Evolutionary conservation across 2,329 filamentous ascomycete genomes (phyloP), one percentile per base, ranked within the genome.

Genomic region (Aspergillus ustus): DNA sequence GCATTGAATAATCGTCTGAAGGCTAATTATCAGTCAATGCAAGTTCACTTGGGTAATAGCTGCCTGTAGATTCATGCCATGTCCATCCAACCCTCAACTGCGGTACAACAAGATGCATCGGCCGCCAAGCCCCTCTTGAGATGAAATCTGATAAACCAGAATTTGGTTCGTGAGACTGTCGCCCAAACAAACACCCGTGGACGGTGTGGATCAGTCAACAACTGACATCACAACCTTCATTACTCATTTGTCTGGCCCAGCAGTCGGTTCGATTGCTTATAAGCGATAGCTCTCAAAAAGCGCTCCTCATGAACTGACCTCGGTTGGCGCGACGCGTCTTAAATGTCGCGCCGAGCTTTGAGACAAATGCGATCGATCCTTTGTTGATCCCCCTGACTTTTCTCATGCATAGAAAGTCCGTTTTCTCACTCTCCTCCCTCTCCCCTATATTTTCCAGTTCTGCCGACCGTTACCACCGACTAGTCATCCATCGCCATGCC

Each of bases 1-100:
- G 61, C 37, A 43, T 63, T 15, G 61, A 65, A 52, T 61, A n/a
- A 52, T 11, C 9, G 25, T 50, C 46, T 34, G 31, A 9, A 34
- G 31, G 8, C 13, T 40, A 15, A 40, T 13, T 15, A 40, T 40
- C 34, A 40, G 15, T 40, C 34, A 40, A 40, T 40, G 34, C 34
- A 40, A 17, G 34, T 15, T 40, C 34, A 40, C 34, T 13, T 37
- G 11, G 11, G 34, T 37, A 15, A 37, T 13, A 13, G 4, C 8
- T 37, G 8, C 34, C 34, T 5, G 34, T 37, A 37, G 4, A 37
- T 2, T 40, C 4, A 25, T 3, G 3, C 25, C 25, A 25, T 25
- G 25, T 25, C 25, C 25, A 25, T 25, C 25, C 25, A 25, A 25
- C 25, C 4, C 25, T 5, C 25, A 25, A 5, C 1, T 25, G 25